Percentiles rank a stretch among this genome's conserved stretches.
These are phyloP conservation scores for Cladosporium sp. DNA, from an alignment of 2,329 filamentous ascomycete genomes.

Conservation along the genomic window DNA sequence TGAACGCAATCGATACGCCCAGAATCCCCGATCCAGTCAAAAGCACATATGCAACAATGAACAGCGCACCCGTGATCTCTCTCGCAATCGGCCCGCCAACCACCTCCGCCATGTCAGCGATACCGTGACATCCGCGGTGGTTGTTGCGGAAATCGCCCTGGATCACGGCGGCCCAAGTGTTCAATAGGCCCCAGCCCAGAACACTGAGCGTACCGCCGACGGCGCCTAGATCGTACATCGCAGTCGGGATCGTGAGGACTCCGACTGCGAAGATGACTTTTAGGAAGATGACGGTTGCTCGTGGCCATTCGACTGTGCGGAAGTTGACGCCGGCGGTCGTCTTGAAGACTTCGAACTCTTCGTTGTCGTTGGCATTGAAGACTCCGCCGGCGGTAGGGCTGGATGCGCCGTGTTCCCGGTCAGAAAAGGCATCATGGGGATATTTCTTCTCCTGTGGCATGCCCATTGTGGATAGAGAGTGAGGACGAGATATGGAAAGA, in stretches of 20 bases:
- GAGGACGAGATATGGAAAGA: not conserved
- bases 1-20: constrained; percentile 59
- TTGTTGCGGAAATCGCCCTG: constrained; percentile 54
- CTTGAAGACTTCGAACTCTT: constrained; percentile 52
- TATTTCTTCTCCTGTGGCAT: constrained; percentile 4
- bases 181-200: constrained; percentile 50
- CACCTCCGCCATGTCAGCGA: constrained; percentile 59
- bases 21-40: constrained; percentile 59
- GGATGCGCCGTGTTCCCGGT: not conserved
- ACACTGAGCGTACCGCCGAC: constrained; percentile 51
- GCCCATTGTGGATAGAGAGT: not conserved
- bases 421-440: not conserved
- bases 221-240: constrained; percentile 51
- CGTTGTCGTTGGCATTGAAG: constrained; percentile 21
- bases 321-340: constrained; percentile 52
- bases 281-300: constrained; percentile 54
- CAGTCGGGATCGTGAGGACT: constrained; percentile 51
- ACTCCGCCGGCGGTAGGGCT: not conserved
- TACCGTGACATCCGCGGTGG: constrained; percentile 54
- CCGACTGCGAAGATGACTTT: constrained; percentile 55
- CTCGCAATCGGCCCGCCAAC: constrained; percentile 55
- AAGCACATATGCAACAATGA: constrained; percentile 60
- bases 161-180: constrained; percentile 52
- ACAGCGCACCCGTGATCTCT: constrained; percentile 57
- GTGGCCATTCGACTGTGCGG: constrained; percentile 55